Evolutionary conservation across 1,284 basidiomycete species (phyloP), one percentile per base, ranked within the genome.

Genomic region (Melanopsichium pennsylvanicum): DNA sequence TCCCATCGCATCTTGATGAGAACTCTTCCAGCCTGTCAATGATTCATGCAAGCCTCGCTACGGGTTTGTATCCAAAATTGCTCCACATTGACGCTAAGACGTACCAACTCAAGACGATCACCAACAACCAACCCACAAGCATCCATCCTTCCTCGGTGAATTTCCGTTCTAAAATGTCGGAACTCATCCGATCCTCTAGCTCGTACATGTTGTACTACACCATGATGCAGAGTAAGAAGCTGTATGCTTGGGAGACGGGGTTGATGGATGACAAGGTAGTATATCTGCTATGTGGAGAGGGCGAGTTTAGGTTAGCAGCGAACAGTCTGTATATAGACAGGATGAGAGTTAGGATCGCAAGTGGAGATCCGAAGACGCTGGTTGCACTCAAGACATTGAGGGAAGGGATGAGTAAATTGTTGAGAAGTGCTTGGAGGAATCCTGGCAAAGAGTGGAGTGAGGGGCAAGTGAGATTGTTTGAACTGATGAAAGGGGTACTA

Each of bases 171-270:
- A 54, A 63, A 29, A 51, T 60, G 69, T 26, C 37, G 8, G 62
- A 67, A 23, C 46, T 68, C 26, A 52, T 63, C 7, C 58, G 59
- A 11, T 38, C 55, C 26, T 43, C 49, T 12, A 44, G 50, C 41
- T 63, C 63, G 51, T 72, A 70, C 46, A 55, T 76, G 56, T 44
- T 81, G 41, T 67, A 59, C 26, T 57, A 66, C 38, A 40, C 69
- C 36, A 76, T 66, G 70, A 92, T 92, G 90, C 91, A 92, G 79
- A 92, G 91, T 12, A 92, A 90, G 83, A 91, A 88, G 81, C 83
- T 97, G 25, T 98, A 82, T 81, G 93, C 90, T n/a, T 97, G 93
- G 92, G 96, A 99, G 82, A 93, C 91, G 1, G 89, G 91, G 1
- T 90, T 93, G 1, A 87, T 93, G 5, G 90, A 96, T 60, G 92